phyloP scores from a whole-genome alignment of 2,329 filamentous ascomycete species.

The Aquanectria penicillioides region DNA sequence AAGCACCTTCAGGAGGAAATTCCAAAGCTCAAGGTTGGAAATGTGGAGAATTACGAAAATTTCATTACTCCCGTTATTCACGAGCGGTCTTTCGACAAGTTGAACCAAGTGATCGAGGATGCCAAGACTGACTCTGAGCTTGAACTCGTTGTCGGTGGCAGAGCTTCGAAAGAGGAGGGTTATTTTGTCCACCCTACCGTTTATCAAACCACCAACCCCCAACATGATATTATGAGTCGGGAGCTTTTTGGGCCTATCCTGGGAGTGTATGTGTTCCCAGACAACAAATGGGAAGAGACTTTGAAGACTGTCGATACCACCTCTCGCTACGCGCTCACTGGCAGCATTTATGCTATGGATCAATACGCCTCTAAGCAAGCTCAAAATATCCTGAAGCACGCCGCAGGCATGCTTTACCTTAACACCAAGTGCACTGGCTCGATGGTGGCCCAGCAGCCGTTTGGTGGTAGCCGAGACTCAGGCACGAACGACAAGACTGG shows the following conservation, averaged over 20 bases:
- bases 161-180: conserved; percentile 53
- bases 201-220: conserved; percentile 52
- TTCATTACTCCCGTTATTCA: conserved; percentile 63
- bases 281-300: conserved; percentile 40
- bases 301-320: conserved; percentile 29
- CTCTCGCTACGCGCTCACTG: conserved; percentile 61
- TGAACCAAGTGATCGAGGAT: conserved; percentile 53
- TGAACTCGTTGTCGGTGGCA: conserved; percentile 56
- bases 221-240: conserved; percentile 55
- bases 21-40: conserved; percentile 47
- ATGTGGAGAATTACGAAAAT: conserved; percentile 50
- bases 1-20: conserved; percentile 47
- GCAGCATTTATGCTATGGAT: conserved; percentile 75
- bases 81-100: conserved; percentile 52
- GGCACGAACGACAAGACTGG: conserved; percentile 77
- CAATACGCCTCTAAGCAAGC: conserved; percentile 69
- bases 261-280: conserved; percentile 58
- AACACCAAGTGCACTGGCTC: conserved; percentile 74
- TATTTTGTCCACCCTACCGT: conserved; percentile 59
- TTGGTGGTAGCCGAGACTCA: conserved; percentile 70
- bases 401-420: conserved; percentile 73
- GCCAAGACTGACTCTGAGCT: conserved; percentile 55
- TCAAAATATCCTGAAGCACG: conserved; percentile 71
- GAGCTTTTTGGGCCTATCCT: conserved; percentile 62
- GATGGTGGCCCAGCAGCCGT: conserved; percentile 74